These are phyloP conservation scores for Tympanopsis confertula DNA, from an alignment of 2,329 filamentous ascomycete genomes.

Conservation along the genomic window DNA sequence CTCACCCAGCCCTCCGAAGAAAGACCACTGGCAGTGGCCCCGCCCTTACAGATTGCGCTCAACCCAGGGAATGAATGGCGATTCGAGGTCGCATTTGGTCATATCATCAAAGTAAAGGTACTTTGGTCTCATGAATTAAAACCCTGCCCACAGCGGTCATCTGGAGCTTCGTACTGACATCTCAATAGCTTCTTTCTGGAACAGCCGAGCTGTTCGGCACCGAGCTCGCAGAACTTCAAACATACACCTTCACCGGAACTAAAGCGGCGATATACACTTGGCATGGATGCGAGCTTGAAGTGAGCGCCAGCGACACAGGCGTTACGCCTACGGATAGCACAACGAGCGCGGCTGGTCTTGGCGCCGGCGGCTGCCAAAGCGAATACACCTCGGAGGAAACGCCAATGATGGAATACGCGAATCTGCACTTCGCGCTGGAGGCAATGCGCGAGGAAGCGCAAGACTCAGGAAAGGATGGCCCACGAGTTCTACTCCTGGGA, in stretches of 20 bases:
- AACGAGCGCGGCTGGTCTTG: constrained; percentile 19
- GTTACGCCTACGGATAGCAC: neutral
- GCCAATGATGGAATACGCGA: constrained; percentile 59
- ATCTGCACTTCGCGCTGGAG: constrained; percentile 62
- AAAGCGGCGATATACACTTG: constrained; percentile 65
- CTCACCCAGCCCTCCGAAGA: neutral
- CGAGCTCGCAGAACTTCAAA: constrained; percentile 53
- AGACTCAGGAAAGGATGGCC: constrained; percentile 34
- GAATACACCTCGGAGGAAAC: constrained; percentile 44
- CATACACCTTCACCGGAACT: constrained; percentile 54
- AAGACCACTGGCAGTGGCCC: neutral
- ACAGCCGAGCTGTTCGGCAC: constrained; percentile 65
- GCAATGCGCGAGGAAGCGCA: constrained; percentile 42
- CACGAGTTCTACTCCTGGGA: constrained; percentile 55
- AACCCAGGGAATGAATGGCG: constrained; percentile 35
- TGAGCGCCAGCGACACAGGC: constrained; percentile 21
- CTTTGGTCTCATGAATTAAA: neutral
- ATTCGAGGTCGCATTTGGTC: constrained; percentile 36
- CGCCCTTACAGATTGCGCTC: neutral
- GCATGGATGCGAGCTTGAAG: constrained; percentile 58
- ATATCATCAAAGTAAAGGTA: neutral
- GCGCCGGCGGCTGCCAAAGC: constrained; percentile 25
- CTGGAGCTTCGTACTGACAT: too few species aligned
- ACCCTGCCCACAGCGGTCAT: too few species aligned
- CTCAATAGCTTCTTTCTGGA: constrained; percentile 42